Evolutionary conservation across 2,329 filamentous ascomycete genomes (phyloP), one percentile per base, ranked within the genome.

Genomic region (Exophiala dermatitidis): DNA sequence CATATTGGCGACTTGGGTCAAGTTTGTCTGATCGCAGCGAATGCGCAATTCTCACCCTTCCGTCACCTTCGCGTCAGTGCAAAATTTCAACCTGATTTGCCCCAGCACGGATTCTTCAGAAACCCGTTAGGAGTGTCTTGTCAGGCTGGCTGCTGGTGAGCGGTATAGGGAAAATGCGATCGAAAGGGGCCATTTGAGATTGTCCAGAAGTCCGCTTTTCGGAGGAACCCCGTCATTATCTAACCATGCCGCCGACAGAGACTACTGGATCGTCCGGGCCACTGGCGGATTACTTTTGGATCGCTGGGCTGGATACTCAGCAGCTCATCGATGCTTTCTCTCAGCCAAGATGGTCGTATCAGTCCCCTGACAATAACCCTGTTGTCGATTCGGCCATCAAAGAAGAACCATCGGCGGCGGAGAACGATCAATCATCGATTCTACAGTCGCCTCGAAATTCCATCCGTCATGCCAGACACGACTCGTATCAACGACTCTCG

Each of bases 261-360:
- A 28, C 42, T 29, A 31, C 45, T 10, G 57, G 57, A 4, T 71
- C 73, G 44, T 73, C 74, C 55, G 72, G 73, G 50, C 81, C 81
- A 51, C 76, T 84, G 50, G 81, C 81, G 63, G 81, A 84, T 67
- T 83, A 81, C 68, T 84, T 84, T 68, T 84, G 83, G 76, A 84
- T 84, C 48, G 69, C 72, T 49, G 74, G 74, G 51, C 68, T 76
- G 34, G 74, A 76, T 63, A 71, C 72, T 37, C 64, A 72, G 8
- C 72, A 75, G 63, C 66, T 75, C 44, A 58, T 72, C 33, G 72
- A 75, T 26, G 72, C 71, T 8, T 74, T 61, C 48, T 59, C 53
- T 30, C 52, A 53, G 29, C 42, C 43, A 10, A 52, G 59, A 46
- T 57, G 51, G 54, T 61, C 59, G 10, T 47, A 61, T 34, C 52